Base-by-base conservation (phyloP, 345 rosid genomes). In the Moringa oleifera region DNA sequence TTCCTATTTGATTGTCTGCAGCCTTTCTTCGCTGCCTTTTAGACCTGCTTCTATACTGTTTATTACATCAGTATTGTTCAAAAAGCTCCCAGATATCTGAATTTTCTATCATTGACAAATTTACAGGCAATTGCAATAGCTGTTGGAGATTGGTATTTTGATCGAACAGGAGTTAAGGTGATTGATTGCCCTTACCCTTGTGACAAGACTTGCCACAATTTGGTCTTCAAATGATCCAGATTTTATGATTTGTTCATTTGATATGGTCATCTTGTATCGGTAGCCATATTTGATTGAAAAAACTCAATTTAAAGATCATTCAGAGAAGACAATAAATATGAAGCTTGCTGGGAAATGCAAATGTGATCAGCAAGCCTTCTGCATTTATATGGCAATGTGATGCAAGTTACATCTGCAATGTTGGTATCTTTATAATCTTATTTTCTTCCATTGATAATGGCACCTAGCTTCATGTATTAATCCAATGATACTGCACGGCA, bases 61-160 rank as follows among this genome's bases (percentile, higher is more conserved):
- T 41, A 41, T 41, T 41, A 16, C 1, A 41, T 41, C 6, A 16
- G 33, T 47, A 20, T 51, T 4, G 20, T 51, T 49, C 10, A n/a
- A n/a, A n/a, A 17, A 49, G 15, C 4, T 49, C 20, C 52, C 0
- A 51, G n/a, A 18, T 19, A 18, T 51, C 54, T 18, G 11, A 18
- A 20, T 51, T 51, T 51, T 51, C 10, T 2, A 18, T 18, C 9
- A 41, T 41, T 41, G 17, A 41, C 17, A 28, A 69, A 69, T 73
- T 47, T 62, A 75, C 87, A 90, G 97, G 85, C 89, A 9, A 79
- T 90, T 18, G 97, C 99, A 2, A 73, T 81, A 56, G 90, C 97
- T 0, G 97, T 90, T 13, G 99, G 96, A 72, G 96, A 90, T 67
- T 94, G 99, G 99, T 94, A 83, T 65, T 94, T 90, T 36, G 93